These are phyloP conservation scores for Talaromyces stipitatus DNA, from an alignment of 495 filamentous ascomycete genomes.

Conservation along the genomic window DNA sequence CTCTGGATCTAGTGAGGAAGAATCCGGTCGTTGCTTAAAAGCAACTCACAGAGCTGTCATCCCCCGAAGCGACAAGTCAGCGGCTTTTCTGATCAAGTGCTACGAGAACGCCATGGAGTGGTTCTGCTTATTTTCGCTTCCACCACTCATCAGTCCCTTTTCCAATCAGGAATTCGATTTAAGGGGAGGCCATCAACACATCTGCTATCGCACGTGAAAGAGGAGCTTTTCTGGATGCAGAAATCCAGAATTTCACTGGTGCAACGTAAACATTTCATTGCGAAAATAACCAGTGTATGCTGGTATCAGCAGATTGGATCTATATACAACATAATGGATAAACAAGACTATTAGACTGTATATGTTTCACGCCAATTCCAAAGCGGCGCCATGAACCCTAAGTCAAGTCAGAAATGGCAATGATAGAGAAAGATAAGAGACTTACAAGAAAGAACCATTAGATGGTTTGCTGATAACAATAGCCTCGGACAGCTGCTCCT, in stretches of 20 bases:
- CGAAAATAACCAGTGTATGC: neutral
- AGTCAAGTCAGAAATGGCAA: neutral
- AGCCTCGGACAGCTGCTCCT: constrained; percentile 66
- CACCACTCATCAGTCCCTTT: too few relatives aligned
- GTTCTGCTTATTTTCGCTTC: too few relatives aligned
- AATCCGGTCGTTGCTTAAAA: too few relatives aligned
- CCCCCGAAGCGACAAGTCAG: too few relatives aligned
- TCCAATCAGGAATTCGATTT: too few relatives aligned
- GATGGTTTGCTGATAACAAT: constrained; percentile 84
- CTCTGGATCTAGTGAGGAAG: too few relatives aligned
- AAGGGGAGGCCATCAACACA: too few relatives aligned
- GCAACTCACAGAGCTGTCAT: too few relatives aligned
- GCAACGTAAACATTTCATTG: neutral
- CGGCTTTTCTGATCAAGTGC: too few relatives aligned
- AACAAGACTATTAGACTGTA: neutral
- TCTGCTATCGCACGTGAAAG: neutral
- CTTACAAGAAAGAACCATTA: constrained; percentile 42
- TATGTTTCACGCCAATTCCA: neutral
- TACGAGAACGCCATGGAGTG: too few relatives aligned
- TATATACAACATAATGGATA: neutral
- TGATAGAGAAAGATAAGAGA: neutral
- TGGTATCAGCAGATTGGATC: neutral
- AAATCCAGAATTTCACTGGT: neutral
- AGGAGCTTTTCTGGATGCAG: neutral
- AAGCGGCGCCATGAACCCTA: constrained; percentile 28